A percentile compares a stretch with the other conserved stretches of the same genome.
These are phyloP conservation scores for Podaxis sp. DNA, from an alignment of 768 basidiomycete species.

Conservation along the genomic window DNA sequence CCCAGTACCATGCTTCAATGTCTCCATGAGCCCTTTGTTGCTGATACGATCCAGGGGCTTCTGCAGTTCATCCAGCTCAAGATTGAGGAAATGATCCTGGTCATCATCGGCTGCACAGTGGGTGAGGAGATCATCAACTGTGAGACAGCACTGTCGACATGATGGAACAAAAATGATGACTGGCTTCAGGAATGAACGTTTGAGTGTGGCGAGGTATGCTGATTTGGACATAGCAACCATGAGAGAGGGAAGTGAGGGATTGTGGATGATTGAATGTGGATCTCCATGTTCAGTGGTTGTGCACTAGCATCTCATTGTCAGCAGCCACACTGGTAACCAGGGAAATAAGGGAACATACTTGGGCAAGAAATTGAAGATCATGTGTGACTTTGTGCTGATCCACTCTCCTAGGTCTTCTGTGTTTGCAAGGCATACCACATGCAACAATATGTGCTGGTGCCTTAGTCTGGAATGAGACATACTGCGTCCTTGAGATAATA, in stretches of 20 bases:
- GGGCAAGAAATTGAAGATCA: too few species aligned
- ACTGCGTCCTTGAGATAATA: too few species aligned
- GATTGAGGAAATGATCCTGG: conserved; percentile 84
- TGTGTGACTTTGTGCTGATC: too few species aligned
- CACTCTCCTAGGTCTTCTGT: too few species aligned
- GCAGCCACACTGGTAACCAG: too few species aligned
- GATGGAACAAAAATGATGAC: conserved; percentile 94
- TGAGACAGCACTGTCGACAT: conserved; percentile 89
- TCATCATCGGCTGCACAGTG: conserved; percentile 90
- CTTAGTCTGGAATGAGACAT: too few species aligned
- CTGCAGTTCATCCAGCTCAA: conserved; percentile 79
- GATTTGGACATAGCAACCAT: conserved; percentile 99
- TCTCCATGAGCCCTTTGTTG: conserved; percentile 76
- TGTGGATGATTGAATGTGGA: conserved; percentile 93
- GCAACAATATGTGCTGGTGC: too few species aligned
- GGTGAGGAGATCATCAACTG: conserved; percentile 86
- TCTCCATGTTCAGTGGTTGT: conserved; percentile 96
- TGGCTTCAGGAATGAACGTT: conserved; percentile 83
- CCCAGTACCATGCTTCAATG: conserved; percentile 82
- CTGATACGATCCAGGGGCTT: conserved; percentile 85
- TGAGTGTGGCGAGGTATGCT: conserved; percentile 88
- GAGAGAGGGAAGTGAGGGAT: conserved; percentile 97
- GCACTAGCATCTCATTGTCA: too few species aligned
- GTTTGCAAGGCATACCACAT: too few species aligned
- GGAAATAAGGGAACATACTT: too few species aligned